Base-by-base conservation (phyloP, 805 yeast species). In the Sungouiozyma ichnusensis region DNA sequence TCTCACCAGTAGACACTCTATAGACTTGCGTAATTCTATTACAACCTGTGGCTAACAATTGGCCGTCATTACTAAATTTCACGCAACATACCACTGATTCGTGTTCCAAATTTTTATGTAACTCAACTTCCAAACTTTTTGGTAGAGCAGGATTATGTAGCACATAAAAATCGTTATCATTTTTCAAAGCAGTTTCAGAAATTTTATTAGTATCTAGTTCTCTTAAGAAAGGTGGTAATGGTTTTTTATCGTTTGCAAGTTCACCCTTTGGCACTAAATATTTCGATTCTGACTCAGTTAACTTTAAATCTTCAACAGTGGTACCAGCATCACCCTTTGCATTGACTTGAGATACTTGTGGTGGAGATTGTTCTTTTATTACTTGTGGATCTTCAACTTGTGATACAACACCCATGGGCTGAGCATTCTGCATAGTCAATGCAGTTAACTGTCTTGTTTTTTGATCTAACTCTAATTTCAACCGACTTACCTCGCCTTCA, bases 71-170 rank as follows among this genome's bases (percentile, higher is more conserved):
- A 44, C 90, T 80, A 69, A 92, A 90, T 47, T 95, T 75, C 44
- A 90, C 97, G 65, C 97, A 90, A 69, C 98, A 90, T 40, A 90
- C 98, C 37, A 90, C 97, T 2, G 95, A 84, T 16, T 87, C 75
- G 67, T 90, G 98, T 61, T 85, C 95, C 54, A 90, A 75, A 9
- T 95, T 82, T 57, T 83, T 90, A 50, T 87, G 85, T 48, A 88
- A 71, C 40, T 87, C 92, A 41, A 90, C 88, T 58, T 90, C 97
- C 47, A 85, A 74, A 36, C 69, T 65, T 49, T 76, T 76, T 41
- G 83, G 79, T 49, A 86, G 76, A 24, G 86, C 84, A 34, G 95
- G 95, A 66, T 90, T 92, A 69, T 84, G 90, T 49, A 92, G 74
- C 11, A 85, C 83, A 64, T 84, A 85, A 67, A 85, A 90, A 58